These are phyloP conservation scores for Chlorella sp. DNA, from an alignment of 139 green algal species.

Conservation along the genomic window DNA sequence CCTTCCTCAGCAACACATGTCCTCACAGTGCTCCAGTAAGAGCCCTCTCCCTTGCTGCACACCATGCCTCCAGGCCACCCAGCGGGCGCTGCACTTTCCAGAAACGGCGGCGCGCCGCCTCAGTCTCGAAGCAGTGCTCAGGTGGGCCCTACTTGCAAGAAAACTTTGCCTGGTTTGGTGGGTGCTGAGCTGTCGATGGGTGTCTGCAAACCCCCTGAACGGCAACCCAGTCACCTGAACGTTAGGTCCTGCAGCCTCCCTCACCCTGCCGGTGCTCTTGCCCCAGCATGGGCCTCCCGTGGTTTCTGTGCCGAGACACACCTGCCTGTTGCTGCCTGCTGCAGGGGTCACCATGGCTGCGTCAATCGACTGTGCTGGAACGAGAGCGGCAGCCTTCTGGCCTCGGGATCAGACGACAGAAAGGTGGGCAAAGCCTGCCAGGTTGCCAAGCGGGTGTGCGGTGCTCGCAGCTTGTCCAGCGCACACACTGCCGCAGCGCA, in stretches of 20 bases:
- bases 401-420: conserved; percentile 79
- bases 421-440: conserved; percentile 32
- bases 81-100: conserved; percentile 11
- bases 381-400: conserved; percentile 69
- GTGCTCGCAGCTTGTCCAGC: too few relatives aligned
- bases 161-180: not conserved
- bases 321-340: not conserved
- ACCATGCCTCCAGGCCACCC: not conserved
- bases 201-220: not conserved
- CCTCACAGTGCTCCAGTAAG: not conserved
- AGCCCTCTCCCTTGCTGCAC: not conserved
- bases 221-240: too few relatives aligned
- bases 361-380: conserved; percentile 88
- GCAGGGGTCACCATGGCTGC: conserved; percentile 75
- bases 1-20: not conserved
- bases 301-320: not conserved
- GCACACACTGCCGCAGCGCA: too few relatives aligned
- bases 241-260: not conserved
- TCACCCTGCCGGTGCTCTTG: not conserved
- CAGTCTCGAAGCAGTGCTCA: conserved; percentile 16
- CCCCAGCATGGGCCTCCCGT: not conserved
- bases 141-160: not conserved
- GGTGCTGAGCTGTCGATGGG: not conserved
- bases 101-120: conserved; percentile 12
- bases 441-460: not conserved